Evolutionary conservation across 805 yeast genomes (phyloP), one percentile per base, ranked within the genome.

Genomic region (Zygosaccharomyces lentus): DNA sequence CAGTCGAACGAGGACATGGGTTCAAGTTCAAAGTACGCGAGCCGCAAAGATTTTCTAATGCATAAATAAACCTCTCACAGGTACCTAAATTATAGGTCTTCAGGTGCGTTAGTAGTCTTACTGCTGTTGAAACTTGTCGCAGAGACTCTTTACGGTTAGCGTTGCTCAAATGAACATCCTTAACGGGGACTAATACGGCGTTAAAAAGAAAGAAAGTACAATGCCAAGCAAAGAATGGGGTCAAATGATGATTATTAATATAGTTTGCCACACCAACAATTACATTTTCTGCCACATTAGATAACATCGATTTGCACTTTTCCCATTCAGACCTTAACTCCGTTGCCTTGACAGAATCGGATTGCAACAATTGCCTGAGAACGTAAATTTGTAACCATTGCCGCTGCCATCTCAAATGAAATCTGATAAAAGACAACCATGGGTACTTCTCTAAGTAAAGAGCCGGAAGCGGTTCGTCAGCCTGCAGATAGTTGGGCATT

Each of bases 151-250:
- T 32, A 15, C 25, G 15, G n/a, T 13, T 23, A 10, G 25, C 15
- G 3, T 15, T 12, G 12, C 15, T 25, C 26, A 12, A 16, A 17
- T 27, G 16, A 9, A 38, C 23, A 8, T 38, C 34, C 6, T 74
- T 69, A 27, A 80, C 71, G 7, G 82, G 80, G 40, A 81, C 76
- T 46, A 81, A 62, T 4, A 77, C 74, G 1, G 86, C 84, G 58
- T 81, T 85, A 63, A 81, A 80, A 10, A 80, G 52, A 59, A 78
- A 82, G 56, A 78, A 81, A 0, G 80, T 76, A 4, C 83, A 77
- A 61, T 80, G 77, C 87, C 87, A 81, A 23, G 77, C 73, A 10
- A 78, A 70, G 25, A 79, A 66, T 21, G 75, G 72, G n/a, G 77
- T 70, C 15, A 72, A 47, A 9, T 65, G 64, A 41, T 66, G 54